Base-by-base conservation (phyloP, 2,329 filamentous ascomycete genomes). In the Aaosphaeria arxii region DNA sequence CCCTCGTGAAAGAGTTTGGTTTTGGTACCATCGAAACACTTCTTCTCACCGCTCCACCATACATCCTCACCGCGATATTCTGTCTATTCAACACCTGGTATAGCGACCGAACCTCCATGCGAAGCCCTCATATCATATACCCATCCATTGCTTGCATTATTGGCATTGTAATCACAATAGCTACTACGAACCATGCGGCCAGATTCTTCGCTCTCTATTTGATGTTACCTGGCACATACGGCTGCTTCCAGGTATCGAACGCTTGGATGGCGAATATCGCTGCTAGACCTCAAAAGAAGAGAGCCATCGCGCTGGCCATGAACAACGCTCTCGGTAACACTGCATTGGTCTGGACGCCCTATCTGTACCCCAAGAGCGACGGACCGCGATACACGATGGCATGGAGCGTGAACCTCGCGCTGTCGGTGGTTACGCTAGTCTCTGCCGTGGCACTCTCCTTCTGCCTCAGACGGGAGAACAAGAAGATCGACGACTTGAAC, bases 371-470 rank as follows among this genome's bases (percentile, higher is more conserved):
- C n/a, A 38, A 11, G 5, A 40, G 33, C 29, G 44, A 45, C 28
- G 44, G 44, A 11, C 44, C 44, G n/a, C 33, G 44, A 13, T 45
- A 40, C 44, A 45, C 44, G 13, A 45, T 45, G 44, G 35, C 43
- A 6, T 45, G 44, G 44, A 28, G 6, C n/a, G 44, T 45, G 7
- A 45, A 45, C 40, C 36, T 45, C 33, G 44, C 44, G 32, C 35
- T 45, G 7, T 30, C n/a, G n/a, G 35, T 45, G 6, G 35, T 45
- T 9, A 45, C 44, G n/a, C 33, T 38, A 36, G 30, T 29, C 6
- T 24, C 30, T 6, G 30, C 43, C 7, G 7, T 44, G 30, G 43
- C 28, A n/a, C 30, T 44, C 6, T 7, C n/a, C 17, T 11, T 44
- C 13, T 13, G 11, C n/a, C 32, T 35, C 30, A 44, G 30, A 28